These are phyloP conservation scores for Amesomyces nigricolor DNA, from an alignment of 2,329 filamentous ascomycete genomes.

Conservation along the genomic window DNA sequence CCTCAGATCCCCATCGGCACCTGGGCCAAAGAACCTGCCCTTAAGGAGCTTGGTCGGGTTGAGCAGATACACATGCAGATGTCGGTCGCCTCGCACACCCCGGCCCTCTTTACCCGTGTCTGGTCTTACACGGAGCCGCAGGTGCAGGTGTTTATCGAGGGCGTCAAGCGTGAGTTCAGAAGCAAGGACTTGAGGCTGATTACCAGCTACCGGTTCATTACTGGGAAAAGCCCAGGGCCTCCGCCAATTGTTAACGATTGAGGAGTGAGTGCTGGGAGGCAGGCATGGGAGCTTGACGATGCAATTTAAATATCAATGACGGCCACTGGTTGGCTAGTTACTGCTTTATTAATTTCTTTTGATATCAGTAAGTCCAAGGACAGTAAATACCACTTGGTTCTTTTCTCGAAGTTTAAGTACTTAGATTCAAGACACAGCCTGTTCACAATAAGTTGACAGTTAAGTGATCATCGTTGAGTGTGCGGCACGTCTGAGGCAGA, in stretches of 20 bases:
- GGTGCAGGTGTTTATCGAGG: slow-evolving; percentile 38
- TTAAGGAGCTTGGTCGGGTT: slow-evolving; percentile 26
- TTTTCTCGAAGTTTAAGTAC: no score
- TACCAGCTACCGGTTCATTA: slow-evolving; percentile 33
- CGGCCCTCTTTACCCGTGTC: slow-evolving; percentile 36
- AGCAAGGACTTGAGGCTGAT: slow-evolving; percentile 32
- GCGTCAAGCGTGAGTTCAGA: slow-evolving; percentile 36
- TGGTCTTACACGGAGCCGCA: slow-evolving; percentile 37
- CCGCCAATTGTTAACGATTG: background rate
- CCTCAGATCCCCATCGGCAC: slow-evolving; percentile 24
- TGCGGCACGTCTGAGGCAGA: no score
- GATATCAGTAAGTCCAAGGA: no score
- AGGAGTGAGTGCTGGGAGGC: no score
- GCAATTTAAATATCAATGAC: no score
- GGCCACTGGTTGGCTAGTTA: no score
- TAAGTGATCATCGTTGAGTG: no score
- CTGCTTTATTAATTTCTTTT: no score
- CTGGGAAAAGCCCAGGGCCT: slow-evolving; percentile 26
- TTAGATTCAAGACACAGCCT: no score
- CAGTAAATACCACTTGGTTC: no score
- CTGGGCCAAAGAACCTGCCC: slow-evolving; percentile 15
- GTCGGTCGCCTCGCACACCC: slow-evolving; percentile 39
- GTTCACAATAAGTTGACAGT: no score
- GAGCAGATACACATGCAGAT: slow-evolving; percentile 39
- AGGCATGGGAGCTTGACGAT: no score